phyloP scores from a whole-genome alignment of 352 stramenopile genomes.

The Phytopythium sindhum region DNA sequence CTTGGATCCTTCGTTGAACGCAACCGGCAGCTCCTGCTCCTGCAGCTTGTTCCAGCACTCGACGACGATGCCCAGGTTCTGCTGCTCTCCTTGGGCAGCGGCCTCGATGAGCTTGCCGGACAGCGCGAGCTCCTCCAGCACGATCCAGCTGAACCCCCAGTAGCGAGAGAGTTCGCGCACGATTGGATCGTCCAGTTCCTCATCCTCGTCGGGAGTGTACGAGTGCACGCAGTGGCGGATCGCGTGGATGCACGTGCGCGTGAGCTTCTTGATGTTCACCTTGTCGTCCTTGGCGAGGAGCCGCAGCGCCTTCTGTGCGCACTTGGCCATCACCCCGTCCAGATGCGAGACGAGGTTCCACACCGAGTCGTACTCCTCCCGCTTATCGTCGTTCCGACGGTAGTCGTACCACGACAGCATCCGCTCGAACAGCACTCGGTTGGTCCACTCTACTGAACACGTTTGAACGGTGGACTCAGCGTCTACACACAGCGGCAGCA shows the following conservation, averaged over 20 bases:
- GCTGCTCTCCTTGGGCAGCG: conserved; percentile 44
- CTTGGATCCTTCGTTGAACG: conserved; percentile 76
- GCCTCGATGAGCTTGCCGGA: conserved; percentile 51
- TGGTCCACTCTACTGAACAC: conserved; percentile 52
- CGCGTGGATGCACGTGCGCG: conserved; percentile 55
- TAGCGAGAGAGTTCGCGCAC: conserved; percentile 36
- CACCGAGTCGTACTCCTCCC: conserved; percentile 31
- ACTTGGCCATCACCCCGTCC: conserved; percentile 75
- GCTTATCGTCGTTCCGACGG: conserved; percentile 26
- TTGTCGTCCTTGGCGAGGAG: conserved; percentile 68
- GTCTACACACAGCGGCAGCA: conserved; percentile 80
- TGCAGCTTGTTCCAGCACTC: conserved; percentile 81
- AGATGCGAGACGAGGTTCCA: conserved; percentile 70
- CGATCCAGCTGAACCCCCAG: conserved; percentile 83
- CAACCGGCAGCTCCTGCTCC: conserved; percentile 51
- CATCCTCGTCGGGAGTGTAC: conserved; percentile 27
- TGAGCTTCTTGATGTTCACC: conserved; percentile 48
- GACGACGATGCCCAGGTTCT: conserved; percentile 68
- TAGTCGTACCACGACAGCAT: conserved; percentile 56
- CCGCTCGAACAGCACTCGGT: conserved; percentile 61
- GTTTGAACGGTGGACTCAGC: conserved; percentile 74
- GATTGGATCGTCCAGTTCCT: conserved; percentile 30
- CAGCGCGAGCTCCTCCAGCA: conserved; percentile 75
- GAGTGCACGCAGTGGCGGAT: conserved; percentile 54
- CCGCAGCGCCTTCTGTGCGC: conserved; percentile 66